phyloP scores from a whole-genome alignment of 768 basidiomycete species.

The Ramaria sp. region DNA sequence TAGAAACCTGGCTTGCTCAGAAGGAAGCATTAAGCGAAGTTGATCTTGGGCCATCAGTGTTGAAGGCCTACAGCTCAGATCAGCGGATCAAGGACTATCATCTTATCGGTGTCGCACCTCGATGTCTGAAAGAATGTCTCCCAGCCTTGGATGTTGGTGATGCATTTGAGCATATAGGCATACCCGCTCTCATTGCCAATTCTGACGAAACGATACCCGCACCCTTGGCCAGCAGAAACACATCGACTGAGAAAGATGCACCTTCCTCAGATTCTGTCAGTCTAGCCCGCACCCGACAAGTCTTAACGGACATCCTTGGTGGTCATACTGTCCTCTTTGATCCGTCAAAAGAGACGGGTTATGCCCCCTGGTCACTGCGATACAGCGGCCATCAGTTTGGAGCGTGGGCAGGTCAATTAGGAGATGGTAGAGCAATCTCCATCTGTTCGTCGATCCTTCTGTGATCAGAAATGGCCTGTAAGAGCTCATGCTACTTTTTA shows the following conservation, averaged over 20 bases:
- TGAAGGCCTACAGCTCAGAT: conserved; percentile 40
- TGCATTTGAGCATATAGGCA: conserved; percentile 56
- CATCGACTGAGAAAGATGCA: background rate
- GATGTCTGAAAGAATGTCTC: conserved; percentile 61
- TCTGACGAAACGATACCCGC: background rate
- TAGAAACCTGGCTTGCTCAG: conserved; percentile 68
- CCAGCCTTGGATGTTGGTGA: conserved; percentile 86
- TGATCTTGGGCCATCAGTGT: conserved; percentile 15
- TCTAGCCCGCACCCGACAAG: conserved; percentile 32
- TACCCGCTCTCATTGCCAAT: conserved; percentile 30
- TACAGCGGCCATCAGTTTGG: conserved; percentile 93
- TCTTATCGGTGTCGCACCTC: conserved; percentile 65
- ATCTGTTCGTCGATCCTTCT: conserved; percentile 36
- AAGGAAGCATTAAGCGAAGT: conserved; percentile 45
- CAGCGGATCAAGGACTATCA: conserved; percentile 36
- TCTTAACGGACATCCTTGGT: conserved; percentile 72
- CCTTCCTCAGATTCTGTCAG: background rate
- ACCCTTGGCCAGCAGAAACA: background rate
- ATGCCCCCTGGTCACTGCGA: conserved; percentile 78
- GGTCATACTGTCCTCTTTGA: conserved; percentile 66
- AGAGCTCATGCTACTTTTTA: conserved; percentile 1
- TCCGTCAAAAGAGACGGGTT: conserved; percentile 19
- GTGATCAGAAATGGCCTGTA: background rate
- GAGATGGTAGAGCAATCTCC: conserved; percentile 92
- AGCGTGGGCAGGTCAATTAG: conserved; percentile 86